These are phyloP conservation scores for Litsea cubeba DNA, from an alignment of 164 flowering plant species.

Conservation along the genomic window DNA sequence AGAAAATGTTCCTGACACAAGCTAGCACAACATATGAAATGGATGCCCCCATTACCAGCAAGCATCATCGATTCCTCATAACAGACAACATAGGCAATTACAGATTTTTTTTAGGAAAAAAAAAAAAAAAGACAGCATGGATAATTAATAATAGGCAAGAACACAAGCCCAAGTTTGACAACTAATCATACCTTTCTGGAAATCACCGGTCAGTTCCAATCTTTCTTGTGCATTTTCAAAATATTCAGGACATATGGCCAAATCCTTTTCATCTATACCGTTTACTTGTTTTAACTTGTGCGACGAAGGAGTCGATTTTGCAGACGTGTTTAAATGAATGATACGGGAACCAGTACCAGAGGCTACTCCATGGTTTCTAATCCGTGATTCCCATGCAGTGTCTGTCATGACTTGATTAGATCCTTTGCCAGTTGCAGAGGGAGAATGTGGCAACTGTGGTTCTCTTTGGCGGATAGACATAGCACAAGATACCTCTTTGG, in stretches of 20 bases:
- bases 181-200: slow-evolving; percentile 41
- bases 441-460: slow-evolving; percentile 36
- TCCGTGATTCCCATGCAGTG: slow-evolving; percentile 17
- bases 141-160: not conserved
- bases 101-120: too few species aligned
- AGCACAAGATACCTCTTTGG: slow-evolving; percentile 40
- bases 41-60: not conserved
- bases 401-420: slow-evolving; percentile 42
- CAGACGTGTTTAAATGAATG: slow-evolving; percentile 18
- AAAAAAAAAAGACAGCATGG: not conserved
- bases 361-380: slow-evolving; percentile 17
- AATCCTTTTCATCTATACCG: slow-evolving; percentile 20
- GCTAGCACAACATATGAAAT: not conserved
- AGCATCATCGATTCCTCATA: not conserved
- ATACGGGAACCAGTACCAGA: slow-evolving; percentile 17
- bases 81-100: not conserved
- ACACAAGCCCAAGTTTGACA: not conserved
- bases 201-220: slow-evolving; percentile 27
- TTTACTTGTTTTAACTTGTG: slow-evolving; percentile 19
- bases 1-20: not conserved
- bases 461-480: slow-evolving; percentile 30
- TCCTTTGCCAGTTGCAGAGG: slow-evolving; percentile 56
- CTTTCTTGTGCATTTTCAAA: slow-evolving; percentile 15
- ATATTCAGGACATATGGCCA: slow-evolving; percentile 12
- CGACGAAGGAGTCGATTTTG: slow-evolving; percentile 16